Percentiles rank a stretch among this genome's conserved stretches.
Conservation (phyloP, 1,284 basidiomycete genomes). For the Sporisorium reilianum region DNA sequence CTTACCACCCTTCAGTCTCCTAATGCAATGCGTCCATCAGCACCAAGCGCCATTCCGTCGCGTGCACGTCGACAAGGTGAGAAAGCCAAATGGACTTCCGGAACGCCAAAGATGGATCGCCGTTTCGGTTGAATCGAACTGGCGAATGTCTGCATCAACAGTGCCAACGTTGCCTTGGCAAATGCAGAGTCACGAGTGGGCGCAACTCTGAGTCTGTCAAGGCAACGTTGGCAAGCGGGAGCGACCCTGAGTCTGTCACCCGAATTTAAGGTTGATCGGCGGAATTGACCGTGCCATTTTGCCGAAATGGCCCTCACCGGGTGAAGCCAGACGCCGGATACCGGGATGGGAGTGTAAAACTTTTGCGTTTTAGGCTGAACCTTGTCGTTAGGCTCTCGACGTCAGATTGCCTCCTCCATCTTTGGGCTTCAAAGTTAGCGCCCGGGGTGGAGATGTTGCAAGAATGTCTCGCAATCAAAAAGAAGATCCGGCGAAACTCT, state of each 20-base stretch:
- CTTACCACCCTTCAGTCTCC: constrained; percentile 6
- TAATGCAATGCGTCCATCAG: background rate
- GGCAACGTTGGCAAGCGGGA: background rate
- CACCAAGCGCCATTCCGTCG: background rate
- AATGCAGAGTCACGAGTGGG: too few relatives aligned
- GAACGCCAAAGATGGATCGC: too few relatives aligned
- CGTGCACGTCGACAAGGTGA: background rate
- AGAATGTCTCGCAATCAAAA: constrained; percentile 9
- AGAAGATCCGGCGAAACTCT: background rate
- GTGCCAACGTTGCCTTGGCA: too few relatives aligned
- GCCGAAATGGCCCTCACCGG: background rate
- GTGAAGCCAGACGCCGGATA: background rate
- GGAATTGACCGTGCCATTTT: background rate
- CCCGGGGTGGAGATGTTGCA: constrained; percentile 14
- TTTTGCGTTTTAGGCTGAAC: too few relatives aligned
- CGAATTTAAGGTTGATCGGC: background rate
- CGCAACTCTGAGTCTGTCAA: background rate
- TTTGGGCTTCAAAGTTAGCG: background rate
- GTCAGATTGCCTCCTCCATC: background rate
- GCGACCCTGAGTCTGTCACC: background rate
- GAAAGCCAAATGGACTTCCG: too few relatives aligned
- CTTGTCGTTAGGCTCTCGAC: background rate
- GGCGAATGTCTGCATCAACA: too few relatives aligned
- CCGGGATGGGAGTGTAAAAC: too few relatives aligned
- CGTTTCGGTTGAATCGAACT: too few relatives aligned